Base-by-base conservation (phyloP, 179 eudicot genomes). In the Vitellaria paradoxa region DNA sequence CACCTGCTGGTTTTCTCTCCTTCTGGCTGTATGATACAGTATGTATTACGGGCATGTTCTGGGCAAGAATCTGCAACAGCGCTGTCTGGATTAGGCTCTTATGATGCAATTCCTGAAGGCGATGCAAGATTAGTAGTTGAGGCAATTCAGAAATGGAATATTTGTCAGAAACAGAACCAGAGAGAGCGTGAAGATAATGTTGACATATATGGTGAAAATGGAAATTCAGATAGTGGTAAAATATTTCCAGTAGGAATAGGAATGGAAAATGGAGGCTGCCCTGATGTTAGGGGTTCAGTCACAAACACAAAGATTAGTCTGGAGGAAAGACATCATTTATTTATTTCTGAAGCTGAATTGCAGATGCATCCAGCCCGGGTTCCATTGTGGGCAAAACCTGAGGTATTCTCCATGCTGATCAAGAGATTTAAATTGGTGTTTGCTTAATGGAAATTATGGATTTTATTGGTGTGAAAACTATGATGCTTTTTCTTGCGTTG, bases 141-240 rank as follows among this genome's bases (percentile, higher is more conserved):
- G 81, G 87, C 97, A 46, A 85, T 87, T 21, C 90, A 85, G 84
- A 93, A 90, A 78, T 93, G 98, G 98, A 89, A 92, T 83, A 89
- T 93, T 55, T 86, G 87, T 85, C 94, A 89, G 75, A 93, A 90
- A 79, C 87, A 88, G 46, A 80, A 74, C 20, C 89, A 83, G 24
- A 85, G 91, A 82, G 88, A 82, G 52, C 85, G 85, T 76, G 95
- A 85, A 71, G 88, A 89, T 76, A 84, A 81, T 78, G 74, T 79
- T 69, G 97, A 92, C 71, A 85, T 92, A 7, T 89, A 90, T 87
- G 97, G 93, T 78, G 94, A 90, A 72, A 91, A 88, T 85, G 93
- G 89, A 40, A 82, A 78, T 76, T 76, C 79, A 15, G 91, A 87
- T 49, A 82, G 84, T 65, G 68, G 80, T 56, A 90, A 90, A 73